Percentiles rank a stretch among this genome's conserved stretches.
Evolutionary conservation across 2,329 filamentous ascomycete species (phyloP).

Genomic region (Paecilomyces fulvus): DNA sequence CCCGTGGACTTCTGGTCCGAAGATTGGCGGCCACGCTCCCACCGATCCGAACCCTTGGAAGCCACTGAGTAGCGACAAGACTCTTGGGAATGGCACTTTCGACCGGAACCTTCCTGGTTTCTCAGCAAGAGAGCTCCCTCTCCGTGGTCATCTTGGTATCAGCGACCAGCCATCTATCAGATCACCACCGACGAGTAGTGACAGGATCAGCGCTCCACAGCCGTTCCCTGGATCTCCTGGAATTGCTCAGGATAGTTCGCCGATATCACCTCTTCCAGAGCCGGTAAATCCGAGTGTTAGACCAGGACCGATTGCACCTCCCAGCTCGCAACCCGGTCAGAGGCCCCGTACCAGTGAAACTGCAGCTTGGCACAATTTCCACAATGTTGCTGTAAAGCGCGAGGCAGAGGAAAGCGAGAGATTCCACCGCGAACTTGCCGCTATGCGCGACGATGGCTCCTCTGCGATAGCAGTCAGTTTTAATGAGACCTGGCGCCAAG

Average conservation of each 20-base stretch:
- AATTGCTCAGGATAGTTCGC: conserved; percentile 24
- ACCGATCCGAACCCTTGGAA: conserved; percentile 50
- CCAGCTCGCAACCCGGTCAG: conserved; percentile 25
- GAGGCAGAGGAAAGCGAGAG: conserved; percentile 35
- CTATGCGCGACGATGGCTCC: conserved; percentile 29
- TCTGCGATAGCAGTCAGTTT: conserved; percentile 28
- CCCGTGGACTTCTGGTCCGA: conserved; percentile 28
- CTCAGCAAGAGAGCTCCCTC: conserved; percentile 34
- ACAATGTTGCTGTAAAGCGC: conserved; percentile 28
- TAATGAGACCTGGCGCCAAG: conserved; percentile 40
- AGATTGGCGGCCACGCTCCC: conserved; percentile 24
- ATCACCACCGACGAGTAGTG: conserved; percentile 12
- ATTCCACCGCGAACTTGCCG: conserved; percentile 30
- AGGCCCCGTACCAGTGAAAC: no score
- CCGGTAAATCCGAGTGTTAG: conserved; percentile 31
- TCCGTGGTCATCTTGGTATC: conserved; percentile 33
- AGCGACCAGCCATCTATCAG: conserved; percentile 30
- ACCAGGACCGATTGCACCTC: conserved; percentile 40
- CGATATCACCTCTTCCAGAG: conserved; percentile 30
- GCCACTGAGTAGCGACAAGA: conserved; percentile 45
- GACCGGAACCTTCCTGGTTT: conserved; percentile 45
- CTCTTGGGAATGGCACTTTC: conserved; percentile 57
- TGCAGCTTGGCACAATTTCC: conserved; percentile 39
- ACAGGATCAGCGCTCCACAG: conserved; percentile 15
- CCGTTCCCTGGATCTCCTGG: conserved; percentile 22